Evolutionary conservation across 805 yeast genomes (phyloP).

Genomic region (Citeromyces matritensis): DNA sequence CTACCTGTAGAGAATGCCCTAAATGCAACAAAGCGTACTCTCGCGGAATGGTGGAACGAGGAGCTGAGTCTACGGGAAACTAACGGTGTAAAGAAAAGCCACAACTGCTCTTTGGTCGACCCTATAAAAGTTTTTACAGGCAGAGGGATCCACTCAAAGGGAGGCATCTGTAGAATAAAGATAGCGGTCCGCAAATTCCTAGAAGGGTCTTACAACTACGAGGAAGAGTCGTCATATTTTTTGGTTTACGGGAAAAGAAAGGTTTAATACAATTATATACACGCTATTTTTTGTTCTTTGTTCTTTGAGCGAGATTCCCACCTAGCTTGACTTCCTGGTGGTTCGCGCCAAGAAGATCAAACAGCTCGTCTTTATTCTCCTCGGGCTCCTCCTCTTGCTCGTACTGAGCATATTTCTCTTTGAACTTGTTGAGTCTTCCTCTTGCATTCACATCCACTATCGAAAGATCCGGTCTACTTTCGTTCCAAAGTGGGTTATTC

Average conservation of each 20-base stretch:
- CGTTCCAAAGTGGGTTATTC: constrained; percentile 80
- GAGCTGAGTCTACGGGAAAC: background rate
- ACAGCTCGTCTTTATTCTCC: constrained; percentile 27
- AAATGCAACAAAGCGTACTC: background rate
- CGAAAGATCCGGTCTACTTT: constrained; percentile 62
- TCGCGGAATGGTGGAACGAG: background rate
- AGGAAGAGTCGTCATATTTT: too few relatives aligned
- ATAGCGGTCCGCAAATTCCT: background rate
- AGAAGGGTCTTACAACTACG: background rate
- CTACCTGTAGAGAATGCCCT: constrained; percentile 1
- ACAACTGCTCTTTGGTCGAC: background rate
- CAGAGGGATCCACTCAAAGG: constrained; percentile 1
- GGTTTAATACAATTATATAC: too few relatives aligned
- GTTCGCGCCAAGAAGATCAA: constrained; percentile 39
- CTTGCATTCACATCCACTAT: constrained; percentile 71
- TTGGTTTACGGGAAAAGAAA: too few relatives aligned
- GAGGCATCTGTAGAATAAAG: background rate
- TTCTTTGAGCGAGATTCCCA: constrained; percentile 17
- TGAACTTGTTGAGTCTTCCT: constrained; percentile 67
- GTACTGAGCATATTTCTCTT: constrained; percentile 44
- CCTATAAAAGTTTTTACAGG: constrained; percentile 1
- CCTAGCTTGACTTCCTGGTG: constrained; percentile 19
- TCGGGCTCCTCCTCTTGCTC: constrained; percentile 4
- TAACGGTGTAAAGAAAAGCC: background rate
- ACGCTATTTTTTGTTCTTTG: constrained; percentile 5